Conservation (phyloP, 2,329 filamentous ascomycete species). For the Hypoxylon rubiginosum region DNA sequence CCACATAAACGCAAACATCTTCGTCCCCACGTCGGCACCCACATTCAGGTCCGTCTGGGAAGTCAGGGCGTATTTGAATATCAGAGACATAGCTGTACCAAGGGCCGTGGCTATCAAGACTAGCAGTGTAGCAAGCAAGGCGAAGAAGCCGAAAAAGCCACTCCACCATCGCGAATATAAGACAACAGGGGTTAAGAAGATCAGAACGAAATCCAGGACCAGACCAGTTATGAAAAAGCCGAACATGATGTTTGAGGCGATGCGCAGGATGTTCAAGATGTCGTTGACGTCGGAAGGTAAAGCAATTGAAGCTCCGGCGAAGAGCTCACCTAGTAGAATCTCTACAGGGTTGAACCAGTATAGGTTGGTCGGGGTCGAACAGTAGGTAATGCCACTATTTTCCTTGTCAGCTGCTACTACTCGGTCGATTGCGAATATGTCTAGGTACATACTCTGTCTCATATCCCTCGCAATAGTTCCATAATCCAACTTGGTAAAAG, state of each 20-base stretch:
- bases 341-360: constrained; percentile 95
- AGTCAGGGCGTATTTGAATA: constrained; percentile 82
- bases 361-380: constrained; percentile 75
- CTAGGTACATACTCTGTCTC: constrained; percentile 64
- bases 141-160: constrained; percentile 76
- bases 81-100: constrained; percentile 85
- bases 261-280: constrained; percentile 79
- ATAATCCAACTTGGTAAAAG: constrained; percentile 93
- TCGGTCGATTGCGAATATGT: not conserved
- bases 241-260: constrained; percentile 89
- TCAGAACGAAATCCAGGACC: constrained; percentile 78
- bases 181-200: constrained; percentile 73
- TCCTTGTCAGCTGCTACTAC: constrained; percentile 60
- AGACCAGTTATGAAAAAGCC: constrained; percentile 82
- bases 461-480: constrained; percentile 94
- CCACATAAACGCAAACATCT: constrained; percentile 94
- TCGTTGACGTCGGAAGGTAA: constrained; percentile 80
- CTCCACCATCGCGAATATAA: constrained; percentile 70
- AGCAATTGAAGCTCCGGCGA: constrained; percentile 85
- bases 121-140: constrained; percentile 75
- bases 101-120: constrained; percentile 79
- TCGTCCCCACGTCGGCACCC: constrained; percentile 73
- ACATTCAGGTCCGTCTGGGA: constrained; percentile 83
- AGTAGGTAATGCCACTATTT: constrained; percentile 77
- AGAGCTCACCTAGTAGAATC: constrained; percentile 82